phyloP scores from a whole-genome alignment of 352 stramenopile genomes.

The Phytopythium vexans region DNA sequence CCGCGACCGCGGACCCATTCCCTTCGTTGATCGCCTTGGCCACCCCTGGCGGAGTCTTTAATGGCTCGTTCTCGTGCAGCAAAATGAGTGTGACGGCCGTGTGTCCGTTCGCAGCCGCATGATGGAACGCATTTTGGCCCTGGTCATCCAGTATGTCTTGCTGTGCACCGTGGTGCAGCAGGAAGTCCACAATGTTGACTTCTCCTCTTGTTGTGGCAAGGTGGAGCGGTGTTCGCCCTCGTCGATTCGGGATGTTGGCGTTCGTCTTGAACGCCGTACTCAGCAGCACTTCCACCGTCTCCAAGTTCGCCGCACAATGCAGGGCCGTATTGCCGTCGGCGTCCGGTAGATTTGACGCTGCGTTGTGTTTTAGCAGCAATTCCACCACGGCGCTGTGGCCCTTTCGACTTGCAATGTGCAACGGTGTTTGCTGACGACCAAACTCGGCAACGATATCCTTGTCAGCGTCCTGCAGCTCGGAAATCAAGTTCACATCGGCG shows the following conservation, averaged over 20 bases:
- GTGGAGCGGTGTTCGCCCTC: constrained; percentile 72
- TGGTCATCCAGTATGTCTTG: constrained; percentile 79
- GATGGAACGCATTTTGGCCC: constrained; percentile 79
- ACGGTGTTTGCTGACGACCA: constrained; percentile 61
- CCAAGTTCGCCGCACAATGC: constrained; percentile 62
- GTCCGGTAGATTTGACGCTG: constrained; percentile 72
- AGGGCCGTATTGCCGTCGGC: constrained; percentile 80
- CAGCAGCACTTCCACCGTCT: constrained; percentile 63
- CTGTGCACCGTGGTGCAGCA: constrained; percentile 67
- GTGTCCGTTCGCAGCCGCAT: constrained; percentile 76
- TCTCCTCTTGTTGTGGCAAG: constrained; percentile 64
- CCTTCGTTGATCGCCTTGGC: constrained; percentile 5
- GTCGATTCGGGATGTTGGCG: constrained; percentile 74
- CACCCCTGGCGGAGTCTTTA: background rate
- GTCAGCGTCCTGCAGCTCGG: constrained; percentile 68
- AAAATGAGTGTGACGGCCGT: constrained; percentile 69
- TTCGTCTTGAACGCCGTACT: constrained; percentile 63
- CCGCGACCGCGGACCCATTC: background rate
- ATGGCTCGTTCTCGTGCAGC: constrained; percentile 49
- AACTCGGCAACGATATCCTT: constrained; percentile 76
- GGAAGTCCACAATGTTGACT: constrained; percentile 73
- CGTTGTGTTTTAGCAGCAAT: constrained; percentile 60
- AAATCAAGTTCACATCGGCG: constrained; percentile 78
- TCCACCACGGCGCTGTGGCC: constrained; percentile 61
- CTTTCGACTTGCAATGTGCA: constrained; percentile 76